A percentile compares a stretch with the other conserved stretches of the same genome.
These are phyloP conservation scores for Trichosanthes truncata DNA, from an alignment of 306 rosid species.

Conservation along the genomic window DNA sequence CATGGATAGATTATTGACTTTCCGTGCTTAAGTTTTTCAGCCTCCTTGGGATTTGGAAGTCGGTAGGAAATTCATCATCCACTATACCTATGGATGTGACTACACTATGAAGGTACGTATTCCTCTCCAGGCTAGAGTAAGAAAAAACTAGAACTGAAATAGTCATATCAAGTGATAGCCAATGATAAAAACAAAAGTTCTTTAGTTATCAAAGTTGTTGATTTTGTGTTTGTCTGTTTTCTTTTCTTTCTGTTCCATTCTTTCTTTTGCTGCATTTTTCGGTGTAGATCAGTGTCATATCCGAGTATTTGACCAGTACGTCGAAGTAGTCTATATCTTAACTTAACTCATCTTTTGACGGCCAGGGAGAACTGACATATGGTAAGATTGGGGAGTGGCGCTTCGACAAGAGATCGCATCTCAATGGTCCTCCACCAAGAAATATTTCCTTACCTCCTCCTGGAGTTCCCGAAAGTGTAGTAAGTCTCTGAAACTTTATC, in stretches of 20 bases:
- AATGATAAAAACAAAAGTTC: not conserved
- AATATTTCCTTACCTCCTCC: constrained; percentile 81
- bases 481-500: constrained; percentile 24
- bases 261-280: not conserved
- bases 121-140: not conserved
- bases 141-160: not conserved
- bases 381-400: constrained; percentile 92
- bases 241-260: not conserved
- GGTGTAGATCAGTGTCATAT: not conserved
- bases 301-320: not conserved
- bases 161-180: not conserved
- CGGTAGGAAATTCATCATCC: constrained; percentile 53
- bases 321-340: not conserved
- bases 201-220: not conserved
- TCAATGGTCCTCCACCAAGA: constrained; percentile 70
- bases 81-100: constrained; percentile 86
- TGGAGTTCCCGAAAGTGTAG: constrained; percentile 92
- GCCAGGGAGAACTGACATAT: constrained; percentile 66
- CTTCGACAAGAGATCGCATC: constrained; percentile 86
- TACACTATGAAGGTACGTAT: constrained; percentile 51
- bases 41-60: constrained; percentile 78
- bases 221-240: not conserved
- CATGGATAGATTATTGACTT: constrained; percentile 11
- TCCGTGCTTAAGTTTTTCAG: constrained; percentile 35
- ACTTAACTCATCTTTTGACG: not conserved